A percentile compares a stretch with the other conserved stretches of the same genome.
Conservation (phyloP, 2,329 filamentous ascomycete species). For the Kalmusia sp. region DNA sequence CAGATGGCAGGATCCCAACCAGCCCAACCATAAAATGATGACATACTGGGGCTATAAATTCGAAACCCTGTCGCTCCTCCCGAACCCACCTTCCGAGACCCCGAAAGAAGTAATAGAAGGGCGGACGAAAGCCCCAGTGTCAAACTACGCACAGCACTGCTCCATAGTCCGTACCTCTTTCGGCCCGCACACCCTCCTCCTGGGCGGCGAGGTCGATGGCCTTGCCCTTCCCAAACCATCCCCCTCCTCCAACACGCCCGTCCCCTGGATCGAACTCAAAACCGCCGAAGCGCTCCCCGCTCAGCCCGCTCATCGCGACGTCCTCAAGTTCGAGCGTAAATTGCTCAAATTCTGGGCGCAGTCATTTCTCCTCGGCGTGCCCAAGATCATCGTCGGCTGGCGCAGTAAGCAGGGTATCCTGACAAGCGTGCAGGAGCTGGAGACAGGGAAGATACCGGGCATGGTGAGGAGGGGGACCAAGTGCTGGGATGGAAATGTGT, state of each 20-base stretch:
- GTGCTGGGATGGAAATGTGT: conserved; percentile 90
- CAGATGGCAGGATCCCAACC: conserved; percentile 54
- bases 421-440: conserved; percentile 75
- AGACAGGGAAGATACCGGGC: conserved; percentile 79
- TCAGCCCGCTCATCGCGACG: conserved; percentile 65
- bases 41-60: conserved; percentile 99
- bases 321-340: conserved; percentile 83
- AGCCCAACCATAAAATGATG: conserved; percentile 79
- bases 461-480: conserved; percentile 72
- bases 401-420: conserved; percentile 77
- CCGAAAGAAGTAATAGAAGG: conserved; percentile 79
- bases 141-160: conserved; percentile 94
- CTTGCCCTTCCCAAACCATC: conserved; percentile 43
- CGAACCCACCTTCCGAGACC: conserved; percentile 79
- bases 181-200: conserved; percentile 74
- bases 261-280: conserved; percentile 95
- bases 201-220: conserved; percentile 95
- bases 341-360: conserved; percentile 97
- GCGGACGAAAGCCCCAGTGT: conserved; percentile 74
- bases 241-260: conserved; percentile 47
- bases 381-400: conserved; percentile 90
- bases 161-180: conserved; percentile 90
- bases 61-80: conserved; percentile 81
- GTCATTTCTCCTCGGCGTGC: conserved; percentile 91
- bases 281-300: conserved; percentile 74